Conservation (phyloP, 169 alveolate genomes). For the Plasmodium blacklocki region DNA sequence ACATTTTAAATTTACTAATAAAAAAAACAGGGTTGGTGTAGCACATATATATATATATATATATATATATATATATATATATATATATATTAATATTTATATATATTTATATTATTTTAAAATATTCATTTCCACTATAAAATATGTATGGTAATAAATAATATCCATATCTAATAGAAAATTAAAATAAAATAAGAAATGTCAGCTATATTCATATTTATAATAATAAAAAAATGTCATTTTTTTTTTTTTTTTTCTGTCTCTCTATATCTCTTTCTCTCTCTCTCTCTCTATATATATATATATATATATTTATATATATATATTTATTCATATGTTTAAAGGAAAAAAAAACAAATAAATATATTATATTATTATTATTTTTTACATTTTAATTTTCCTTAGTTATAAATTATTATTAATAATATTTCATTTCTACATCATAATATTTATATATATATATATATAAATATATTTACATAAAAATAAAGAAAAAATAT, state of each 20-base stretch:
- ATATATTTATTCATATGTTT: neutral
- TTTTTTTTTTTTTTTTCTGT: conserved; percentile 34
- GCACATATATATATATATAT: neutral
- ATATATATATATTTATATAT: neutral
- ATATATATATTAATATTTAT: too few relatives aligned
- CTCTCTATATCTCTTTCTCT: neutral
- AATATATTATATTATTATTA: neutral
- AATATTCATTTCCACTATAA: conserved; percentile 21
- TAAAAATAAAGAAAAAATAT: too few relatives aligned
- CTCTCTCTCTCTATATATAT: neutral
- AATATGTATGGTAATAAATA: neutral
- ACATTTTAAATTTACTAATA: too few relatives aligned
- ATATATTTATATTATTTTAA: conserved; percentile 12
- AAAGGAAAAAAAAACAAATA: neutral
- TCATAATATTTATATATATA: too few relatives aligned
- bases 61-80: conserved; percentile 1
- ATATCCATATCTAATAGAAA: neutral
- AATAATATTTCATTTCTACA: too few relatives aligned
- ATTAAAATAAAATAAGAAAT: conserved; percentile 4
- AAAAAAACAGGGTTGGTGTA: too few relatives aligned
- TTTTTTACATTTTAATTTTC: too few relatives aligned
- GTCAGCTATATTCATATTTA: conserved; percentile 60
- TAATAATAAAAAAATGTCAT: conserved; percentile 29
- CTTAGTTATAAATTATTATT: too few relatives aligned
- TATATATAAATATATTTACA: too few relatives aligned